Base-by-base conservation (phyloP, 768 basidiomycete species). In the Leucocoprinus birnbaumii region DNA sequence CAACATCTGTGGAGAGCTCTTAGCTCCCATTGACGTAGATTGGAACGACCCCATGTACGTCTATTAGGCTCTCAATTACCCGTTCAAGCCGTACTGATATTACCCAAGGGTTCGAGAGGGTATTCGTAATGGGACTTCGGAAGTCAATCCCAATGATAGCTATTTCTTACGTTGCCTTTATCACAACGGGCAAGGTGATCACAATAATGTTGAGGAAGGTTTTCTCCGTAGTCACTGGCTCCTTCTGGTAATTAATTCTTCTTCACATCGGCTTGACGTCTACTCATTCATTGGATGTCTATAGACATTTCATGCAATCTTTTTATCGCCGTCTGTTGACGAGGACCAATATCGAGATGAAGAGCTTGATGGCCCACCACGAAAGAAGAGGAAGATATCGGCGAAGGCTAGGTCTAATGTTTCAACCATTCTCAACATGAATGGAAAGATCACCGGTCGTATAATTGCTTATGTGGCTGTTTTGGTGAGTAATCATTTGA, bases 391-490 rank as follows among this genome's bases (percentile, higher is more conserved):
- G 24, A 24, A 24, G 44, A 31, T 5, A 5, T 31, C 31, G 31
- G 31, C 6, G 11, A 31, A 31, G 31, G 31, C 31, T 31, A 59
- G 57, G 37, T 22, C 45, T 18, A 61, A 54, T 55, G 56, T 63
- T 24, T 59, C 59, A 7, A 35, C 43, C 10, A 59, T 58, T 16
- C 48, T 62, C 3, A 19, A 54, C 10, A 56, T 66, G 53, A 37
- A 57, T 16, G 55, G 55, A 9, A 56, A 51, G 22, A 62, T 66
- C n/a, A 66, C 64, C 1, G 57, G 60, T 10, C 56, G 57, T 22
- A 55, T 62, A 11, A 68, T 69, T 57, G 68, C 65, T n/a, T 70
- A 68, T 53, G 54, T 65, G 1, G 66, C 64, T 27, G 62, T 63
- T 25, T 51, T 63, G 44, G 67, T 70, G 56, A 18, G 60, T 58